Evolutionary conservation across 495 filamentous ascomycete genomes (phyloP), one percentile per base, ranked within the genome.

Genomic region (Penicillium subrubescens): DNA sequence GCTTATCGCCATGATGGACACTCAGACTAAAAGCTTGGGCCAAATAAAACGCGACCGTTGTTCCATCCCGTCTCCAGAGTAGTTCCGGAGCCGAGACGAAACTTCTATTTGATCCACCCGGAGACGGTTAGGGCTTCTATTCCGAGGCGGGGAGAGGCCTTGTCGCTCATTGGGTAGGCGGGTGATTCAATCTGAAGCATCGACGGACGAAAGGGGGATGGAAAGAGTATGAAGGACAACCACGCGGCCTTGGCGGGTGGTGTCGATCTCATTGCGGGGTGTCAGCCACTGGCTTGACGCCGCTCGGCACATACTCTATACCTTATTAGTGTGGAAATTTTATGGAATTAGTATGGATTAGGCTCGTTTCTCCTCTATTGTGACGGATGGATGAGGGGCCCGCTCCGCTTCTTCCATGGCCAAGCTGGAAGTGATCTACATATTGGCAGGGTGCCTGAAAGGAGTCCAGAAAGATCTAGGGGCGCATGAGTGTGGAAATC

Each of bases 221-320:
- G 15, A 17, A 5, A 52, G 25, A 17, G 48, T 69, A 61, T 70
- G 64, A 64, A 72, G 66, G 67, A 68, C 62, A 60, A 53, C 57
- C 37, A 23, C 15, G 27, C 54, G 39, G 65, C 57, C 58, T 67
- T 57, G 60, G 62, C 71, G 67, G 67, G 60, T 57, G 61, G 39
- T 67, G 67, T 64, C 66, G 61, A 73, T 72, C 68, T 2, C 56
- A 58, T 35, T 66, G 64, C 64, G 66, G 68, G 67, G 66, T 57
- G 15, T 17, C 55, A 55, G 52, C 53, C 53, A 56, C 53, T 34
- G 31, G 31, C 29, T 34, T 31, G 33, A 37, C n/a, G 33, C 31
- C 53, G 10, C 53, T 56, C 53, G 27, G 51, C 19, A 56, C 10
- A 35, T 37, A 8, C 31, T 5, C n/a, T 17, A 37, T 37, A 31